phyloP scores from a whole-genome alignment of 371 early-diverging fungal genomes.

The Syncephalastrum monosporum region DNA sequence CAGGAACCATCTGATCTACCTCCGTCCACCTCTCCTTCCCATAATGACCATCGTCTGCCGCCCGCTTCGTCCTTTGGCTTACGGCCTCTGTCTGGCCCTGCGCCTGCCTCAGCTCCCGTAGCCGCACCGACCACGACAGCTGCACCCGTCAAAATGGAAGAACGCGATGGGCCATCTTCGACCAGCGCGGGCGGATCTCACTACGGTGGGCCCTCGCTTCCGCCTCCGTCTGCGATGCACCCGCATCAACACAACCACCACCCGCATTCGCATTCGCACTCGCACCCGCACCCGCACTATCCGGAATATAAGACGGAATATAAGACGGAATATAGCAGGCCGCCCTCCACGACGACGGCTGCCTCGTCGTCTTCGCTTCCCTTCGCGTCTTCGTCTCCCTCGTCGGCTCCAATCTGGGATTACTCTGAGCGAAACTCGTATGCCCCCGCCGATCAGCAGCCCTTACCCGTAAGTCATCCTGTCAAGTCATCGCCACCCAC shows the following conservation, averaged over 20 bases:
- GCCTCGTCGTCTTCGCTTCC: constrained; percentile 3
- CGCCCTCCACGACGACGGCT: too few relatives aligned
- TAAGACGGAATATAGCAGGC: too few relatives aligned
- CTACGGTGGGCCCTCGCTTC: constrained; percentile 5
- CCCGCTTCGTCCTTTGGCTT: too few relatives aligned
- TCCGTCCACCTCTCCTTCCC: background rate
- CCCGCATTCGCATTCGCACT: too few relatives aligned
- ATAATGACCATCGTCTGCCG: background rate
- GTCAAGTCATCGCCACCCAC: too few relatives aligned
- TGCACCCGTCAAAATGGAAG: too few relatives aligned
- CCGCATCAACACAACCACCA: background rate
- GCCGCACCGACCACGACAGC: background rate
- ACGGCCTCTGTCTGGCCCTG: too few relatives aligned
- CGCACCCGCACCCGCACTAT: too few relatives aligned
- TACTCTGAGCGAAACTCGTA: background rate
- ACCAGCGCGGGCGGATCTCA: background rate
- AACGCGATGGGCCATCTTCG: background rate
- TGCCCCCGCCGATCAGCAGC: too few relatives aligned
- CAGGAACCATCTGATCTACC: constrained; percentile 21
- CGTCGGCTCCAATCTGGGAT: background rate
- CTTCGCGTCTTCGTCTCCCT: background rate
- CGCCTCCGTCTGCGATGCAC: constrained; percentile 7
- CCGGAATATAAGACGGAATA: too few relatives aligned
- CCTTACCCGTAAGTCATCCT: too few relatives aligned
- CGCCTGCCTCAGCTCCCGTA: too few relatives aligned